Evolutionary conservation across 129 eudicot genomes (phyloP), one percentile per base, ranked within the genome.

Genomic region (Tanacetum coccineum): DNA sequence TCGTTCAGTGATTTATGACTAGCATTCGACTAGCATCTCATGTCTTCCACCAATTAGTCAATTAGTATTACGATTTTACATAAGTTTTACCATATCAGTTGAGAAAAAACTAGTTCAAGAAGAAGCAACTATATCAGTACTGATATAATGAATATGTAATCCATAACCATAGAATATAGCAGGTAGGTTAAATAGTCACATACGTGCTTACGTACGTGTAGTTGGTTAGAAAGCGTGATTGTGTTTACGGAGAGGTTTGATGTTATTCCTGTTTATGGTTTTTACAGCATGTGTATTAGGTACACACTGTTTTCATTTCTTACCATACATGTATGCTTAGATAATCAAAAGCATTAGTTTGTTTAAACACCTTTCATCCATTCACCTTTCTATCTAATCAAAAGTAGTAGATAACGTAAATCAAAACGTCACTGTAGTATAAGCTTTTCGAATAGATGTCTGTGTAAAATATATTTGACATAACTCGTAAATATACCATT

Each of bases 361-460:
- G 78, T 73, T 73, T 73, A 73, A 44, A 64, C 56, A 64, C 57
- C 78, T 73, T 73, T 64, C 66, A 44, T 40, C 54, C 59, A 64
- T 42, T 65, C 70, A 63, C 58, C 60, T 58, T 44, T 59, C 42
- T 36, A 6, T 36, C 42, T 36, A 36, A 36, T 36, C 42, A 36
- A 36, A 36, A 36, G 42, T 36, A 8, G 42, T 8, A 36, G 42
- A 36, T 36, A 36, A 36, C 10, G 10, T 36, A 36, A 36, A 36
- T 36, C 42, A 36, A 36, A 36, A 36, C 42, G 42, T 36, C 42
- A 36, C 42, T 36, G 42, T 36, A 36, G 42, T 7, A 36, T 36
- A 36, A 36, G 42, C 42, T 36, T 36, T 6, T 36, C 42, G 2
- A 36, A 36, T 36, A 36, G 9, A 36, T 36, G 42, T 36, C 10